Conservation (phyloP, 2,329 filamentous ascomycete species). For the Cordyceps pruinosa region DNA sequence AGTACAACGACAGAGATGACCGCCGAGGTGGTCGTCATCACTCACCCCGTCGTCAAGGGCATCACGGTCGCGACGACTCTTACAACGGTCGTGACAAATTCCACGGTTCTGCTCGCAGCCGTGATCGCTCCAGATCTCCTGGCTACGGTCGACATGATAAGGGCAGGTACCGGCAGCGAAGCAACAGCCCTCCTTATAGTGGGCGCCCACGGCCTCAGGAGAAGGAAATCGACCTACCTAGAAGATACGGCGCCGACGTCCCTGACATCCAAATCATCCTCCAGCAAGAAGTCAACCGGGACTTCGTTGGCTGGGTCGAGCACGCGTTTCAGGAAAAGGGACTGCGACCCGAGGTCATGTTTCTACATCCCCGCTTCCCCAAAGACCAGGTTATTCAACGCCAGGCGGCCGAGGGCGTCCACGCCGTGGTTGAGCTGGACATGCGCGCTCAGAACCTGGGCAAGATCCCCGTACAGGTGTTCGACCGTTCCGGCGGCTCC, state of each 20-base stretch:
- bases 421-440: conserved; percentile 74
- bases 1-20: conserved; percentile 51
- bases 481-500: conserved; percentile 69
- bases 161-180: conserved; percentile 58
- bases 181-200: conserved; percentile 57
- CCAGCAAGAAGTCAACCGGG: conserved; percentile 66
- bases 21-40: conserved; percentile 56
- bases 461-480: conserved; percentile 76
- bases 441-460: conserved; percentile 60
- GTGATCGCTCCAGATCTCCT: conserved; percentile 66
- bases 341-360: conserved; percentile 71
- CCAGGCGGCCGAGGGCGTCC: conserved; percentile 82
- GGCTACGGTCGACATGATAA: conserved; percentile 35
- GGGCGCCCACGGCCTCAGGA: conserved; percentile 38
- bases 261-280: conserved; percentile 87
- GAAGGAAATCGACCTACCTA: conserved; percentile 62
- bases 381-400: conserved; percentile 74
- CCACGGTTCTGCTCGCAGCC: conserved; percentile 34
- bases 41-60: conserved; percentile 49
- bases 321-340: conserved; percentile 64
- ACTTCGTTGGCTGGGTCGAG: conserved; percentile 80
- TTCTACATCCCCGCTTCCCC: conserved; percentile 68
- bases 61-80: conserved; percentile 54
- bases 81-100: conserved; percentile 48
- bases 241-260: conserved; percentile 65